Evolutionary conservation across 2,329 filamentous ascomycete species (phyloP), one percentile per base, ranked within the genome.

Genomic region (Talaromyces sp.): DNA sequence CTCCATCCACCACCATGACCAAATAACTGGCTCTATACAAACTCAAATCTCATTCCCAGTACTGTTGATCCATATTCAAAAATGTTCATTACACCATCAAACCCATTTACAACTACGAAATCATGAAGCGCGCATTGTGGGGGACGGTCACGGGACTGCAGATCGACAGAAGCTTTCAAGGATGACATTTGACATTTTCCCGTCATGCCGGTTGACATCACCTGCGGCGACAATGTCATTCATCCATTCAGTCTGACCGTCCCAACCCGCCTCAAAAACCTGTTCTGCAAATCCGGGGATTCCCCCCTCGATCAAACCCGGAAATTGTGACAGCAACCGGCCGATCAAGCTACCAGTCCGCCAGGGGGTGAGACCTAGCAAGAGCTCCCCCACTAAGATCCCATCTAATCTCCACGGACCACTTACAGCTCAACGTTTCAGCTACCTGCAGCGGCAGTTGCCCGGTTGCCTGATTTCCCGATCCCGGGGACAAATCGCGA

Each of bases 131-230:
- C 24, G 9, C 11, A 20, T 35, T 17, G 37, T 33, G 54, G 30
- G 40, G 43, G 20, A 36, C 7, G 37, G 52, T 61, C 58, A 61
- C 58, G 58, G 56, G 60, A 60, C 43, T 46, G 20, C 32, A 36
- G 32, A 46, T 46, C 43, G 10, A 46, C 11, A n/a, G 13, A 20
- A 19, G 16, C 36, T 42, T 43, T 20, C 14, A 37, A 45, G 16
- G 39, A 17, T 32, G 45, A 49, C 27, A 30, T 32, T 22, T 32
- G 45, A 49, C 27, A 30, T 32, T 57, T 53, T 41, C 32, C 14
- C 9, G 35, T 46, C 44, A 44, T 32, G 39, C 30, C 16, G 37
- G 30, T 54, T 58, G 56, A 58, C 54, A 54, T 58, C 56, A 58
- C 48, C 16, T 42, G 14, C 45, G 35, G 30, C 6, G 17, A 24